Evolutionary conservation across 768 basidiomycete genomes (phyloP).

Genomic region (Tricholoma saponaceum): DNA sequence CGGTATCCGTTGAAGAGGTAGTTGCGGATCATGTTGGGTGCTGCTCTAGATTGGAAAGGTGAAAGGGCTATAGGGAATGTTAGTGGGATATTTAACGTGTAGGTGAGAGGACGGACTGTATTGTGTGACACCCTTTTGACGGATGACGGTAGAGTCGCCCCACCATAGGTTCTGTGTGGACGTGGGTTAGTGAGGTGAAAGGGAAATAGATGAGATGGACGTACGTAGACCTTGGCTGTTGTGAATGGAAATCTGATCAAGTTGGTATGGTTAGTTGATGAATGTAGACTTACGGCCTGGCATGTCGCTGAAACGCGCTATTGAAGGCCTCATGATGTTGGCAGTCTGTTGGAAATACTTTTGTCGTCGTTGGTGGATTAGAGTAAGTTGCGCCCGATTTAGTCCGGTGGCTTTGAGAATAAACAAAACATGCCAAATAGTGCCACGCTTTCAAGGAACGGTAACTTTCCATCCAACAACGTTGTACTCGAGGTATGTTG

Average conservation of each 20-base stretch:
- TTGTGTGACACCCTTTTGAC: constrained; percentile 68
- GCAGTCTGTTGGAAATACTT: no score
- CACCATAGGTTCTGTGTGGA: constrained; percentile 77
- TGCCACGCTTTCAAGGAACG: no score
- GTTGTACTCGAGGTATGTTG: no score
- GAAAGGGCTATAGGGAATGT: constrained; percentile 57
- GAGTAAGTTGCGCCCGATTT: constrained; percentile 11
- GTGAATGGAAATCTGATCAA: not conserved
- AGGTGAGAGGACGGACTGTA: constrained; percentile 62
- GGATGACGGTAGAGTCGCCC: constrained; percentile 67
- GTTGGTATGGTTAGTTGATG: not conserved
- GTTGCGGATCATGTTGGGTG: constrained; percentile 62
- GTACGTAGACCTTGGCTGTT: constrained; percentile 78
- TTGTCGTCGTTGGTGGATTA: no score
- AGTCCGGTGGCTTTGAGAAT: constrained; percentile 15
- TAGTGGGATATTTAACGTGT: not conserved
- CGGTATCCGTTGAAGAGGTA: constrained; percentile 89
- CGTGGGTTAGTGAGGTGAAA: not conserved
- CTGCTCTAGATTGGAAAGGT: constrained; percentile 74
- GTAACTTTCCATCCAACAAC: no score
- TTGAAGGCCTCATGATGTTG: constrained; percentile 58
- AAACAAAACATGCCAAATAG: constrained; percentile 3
- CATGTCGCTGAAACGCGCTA: constrained; percentile 67
- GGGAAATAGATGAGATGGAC: constrained; percentile 25
- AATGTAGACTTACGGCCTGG: constrained; percentile 65